Base-by-base conservation (phyloP, 106 monocot genomes). In the Dioscorea zingiberensis region DNA sequence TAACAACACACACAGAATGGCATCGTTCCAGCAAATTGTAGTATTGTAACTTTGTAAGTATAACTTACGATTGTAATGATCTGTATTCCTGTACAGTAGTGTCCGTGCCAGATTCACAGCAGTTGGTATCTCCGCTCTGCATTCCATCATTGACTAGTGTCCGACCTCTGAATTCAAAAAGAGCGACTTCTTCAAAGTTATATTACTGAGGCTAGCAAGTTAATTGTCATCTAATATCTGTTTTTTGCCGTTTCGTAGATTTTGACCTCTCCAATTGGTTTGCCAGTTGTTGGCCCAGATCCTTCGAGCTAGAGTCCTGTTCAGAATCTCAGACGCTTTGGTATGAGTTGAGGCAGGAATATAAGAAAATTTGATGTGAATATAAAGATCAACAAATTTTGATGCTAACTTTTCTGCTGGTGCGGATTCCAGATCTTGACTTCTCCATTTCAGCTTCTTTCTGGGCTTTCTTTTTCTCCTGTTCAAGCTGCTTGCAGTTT, bases 401-500 rank as follows among this genome's bases (percentile, higher is more conserved):
- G 49, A 22, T 19, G 8, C 74, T 62, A 27, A 44, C 79, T 22
- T 57, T 65, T 68, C 60, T 84, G 46, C 55, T 80, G 23, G 48
- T 62, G 5, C 48, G 48, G 26, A 44, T 71, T 56, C 73, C 59
- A 44, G 25, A 48, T 68, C 82, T 90, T 9, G 71, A 55, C 66
- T 71, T 83, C 30, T 82, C 85, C 22, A 62, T 67, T 71, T 80
- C 76, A 15, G 76, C 81, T 55, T 77, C 77, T 61, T 85, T 88
- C 61, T 70, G 65, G 58, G 82, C 67, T 44, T 83, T 88, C 54
- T 83, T 91, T 65, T 73, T 81, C 58, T 91, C 91, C 28, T 84
- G 77, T 17, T 91, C 91, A 30, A 65, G 63, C 63, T 84, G 83
- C 71, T 83, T 88, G 70, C 75, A 80, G 62, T 93, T 93, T 66